These are phyloP conservation scores for Pichia eremophila DNA, from an alignment of 805 yeast species.

Conservation along the genomic window DNA sequence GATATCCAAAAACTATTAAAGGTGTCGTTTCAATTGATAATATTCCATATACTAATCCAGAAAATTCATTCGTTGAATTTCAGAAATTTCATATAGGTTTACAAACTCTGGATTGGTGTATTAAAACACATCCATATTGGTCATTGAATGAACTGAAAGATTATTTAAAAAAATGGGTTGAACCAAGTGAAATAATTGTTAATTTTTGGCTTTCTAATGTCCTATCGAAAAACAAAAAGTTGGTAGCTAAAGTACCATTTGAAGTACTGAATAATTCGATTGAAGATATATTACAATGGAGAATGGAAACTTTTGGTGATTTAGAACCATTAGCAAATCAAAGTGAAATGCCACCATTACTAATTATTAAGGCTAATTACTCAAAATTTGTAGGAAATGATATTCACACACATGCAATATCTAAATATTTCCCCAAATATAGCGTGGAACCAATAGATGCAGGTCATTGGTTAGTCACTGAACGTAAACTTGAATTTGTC, in stretches of 20 bases:
- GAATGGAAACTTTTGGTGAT: conserved; percentile 19
- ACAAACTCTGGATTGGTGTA: conserved; percentile 8
- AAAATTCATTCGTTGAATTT: conserved; percentile 20
- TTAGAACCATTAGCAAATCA: conserved; percentile 20
- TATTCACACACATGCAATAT: conserved; percentile 11
- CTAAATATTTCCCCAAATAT: conserved; percentile 49
- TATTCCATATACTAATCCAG: conserved; percentile 60
- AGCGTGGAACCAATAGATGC: conserved; percentile 60
- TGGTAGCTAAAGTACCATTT: conserved; percentile 48
- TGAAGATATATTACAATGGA: conserved; percentile 53
- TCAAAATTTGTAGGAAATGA: conserved; percentile 33
- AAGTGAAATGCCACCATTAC: conserved; percentile 57
- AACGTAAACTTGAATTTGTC: conserved; percentile 67
- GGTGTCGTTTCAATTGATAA: conserved; percentile 67
- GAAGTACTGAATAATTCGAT: conserved; percentile 53
- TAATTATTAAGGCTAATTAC: conserved; percentile 68
- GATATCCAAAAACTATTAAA: conserved; percentile 51
- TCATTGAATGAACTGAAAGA: conserved; percentile 43
- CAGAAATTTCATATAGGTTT: conserved; percentile 21
- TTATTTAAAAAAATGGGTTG: conserved; percentile 49
- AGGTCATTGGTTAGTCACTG: conserved; percentile 91
- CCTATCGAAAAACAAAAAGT: conserved; percentile 20
- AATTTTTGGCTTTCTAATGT: conserved; percentile 69
- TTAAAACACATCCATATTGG: conserved; percentile 25
- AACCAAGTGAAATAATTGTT: conserved; percentile 47